Evolutionary conservation across 345 rosid genomes (phyloP).

Genomic region (Mallotus nudiflorus): DNA sequence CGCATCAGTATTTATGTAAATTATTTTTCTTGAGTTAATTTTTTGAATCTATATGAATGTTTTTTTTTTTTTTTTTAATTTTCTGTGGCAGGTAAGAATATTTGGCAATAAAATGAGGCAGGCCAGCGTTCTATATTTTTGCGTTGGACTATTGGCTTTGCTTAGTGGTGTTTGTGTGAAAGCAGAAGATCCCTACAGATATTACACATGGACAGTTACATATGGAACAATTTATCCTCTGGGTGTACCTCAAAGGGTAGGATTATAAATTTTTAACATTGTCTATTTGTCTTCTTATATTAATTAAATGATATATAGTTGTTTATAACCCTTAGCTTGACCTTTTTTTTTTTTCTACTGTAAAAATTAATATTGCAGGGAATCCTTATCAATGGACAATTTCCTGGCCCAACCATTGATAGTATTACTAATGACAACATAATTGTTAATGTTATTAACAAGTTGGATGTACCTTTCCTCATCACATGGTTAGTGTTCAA

Average conservation of each 20-base stretch:
- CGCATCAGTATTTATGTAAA: too few relatives aligned
- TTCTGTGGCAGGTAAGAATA: too few relatives aligned
- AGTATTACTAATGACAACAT: conserved; percentile 76
- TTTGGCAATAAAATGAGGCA: conserved; percentile 31
- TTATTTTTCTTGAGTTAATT: too few relatives aligned
- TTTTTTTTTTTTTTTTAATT: too few relatives aligned
- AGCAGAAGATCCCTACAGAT: conserved; percentile 63
- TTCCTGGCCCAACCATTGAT: conserved; percentile 91
- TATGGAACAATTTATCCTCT: conserved; percentile 62
- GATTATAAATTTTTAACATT: not conserved
- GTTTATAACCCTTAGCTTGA: not conserved
- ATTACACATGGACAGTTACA: conserved; percentile 61
- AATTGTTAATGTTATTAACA: conserved; percentile 63
- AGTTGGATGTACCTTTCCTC: conserved; percentile 74
- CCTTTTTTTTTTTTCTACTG: not conserved
- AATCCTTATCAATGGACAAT: conserved; percentile 74
- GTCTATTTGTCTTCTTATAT: not conserved
- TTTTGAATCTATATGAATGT: too few relatives aligned
- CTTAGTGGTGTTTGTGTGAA: conserved; percentile 29
- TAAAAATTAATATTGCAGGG: conserved; percentile 40
- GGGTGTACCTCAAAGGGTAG: conserved; percentile 35
- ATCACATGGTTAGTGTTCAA: conserved; percentile 62
- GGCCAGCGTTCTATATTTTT: conserved; percentile 27
- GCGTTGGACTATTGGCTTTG: conserved; percentile 35
- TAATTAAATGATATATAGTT: not conserved